Evolutionary conservation across 495 filamentous ascomycete genomes (phyloP).

Genomic region (Penicillium odoratum): DNA sequence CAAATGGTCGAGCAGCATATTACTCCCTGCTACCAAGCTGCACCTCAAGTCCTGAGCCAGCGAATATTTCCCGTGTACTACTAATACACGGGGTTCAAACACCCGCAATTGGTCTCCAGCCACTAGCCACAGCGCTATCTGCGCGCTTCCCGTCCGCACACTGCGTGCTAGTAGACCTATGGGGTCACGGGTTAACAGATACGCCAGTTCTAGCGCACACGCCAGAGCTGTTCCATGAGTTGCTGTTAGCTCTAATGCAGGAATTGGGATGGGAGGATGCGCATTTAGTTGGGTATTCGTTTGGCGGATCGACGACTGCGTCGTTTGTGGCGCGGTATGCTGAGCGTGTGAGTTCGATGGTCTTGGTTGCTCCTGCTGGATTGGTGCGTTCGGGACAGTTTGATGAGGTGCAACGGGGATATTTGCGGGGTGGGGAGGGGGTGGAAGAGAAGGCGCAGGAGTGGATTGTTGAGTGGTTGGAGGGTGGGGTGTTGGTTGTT

Average conservation of each 20-base stretch:
- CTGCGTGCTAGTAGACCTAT: constrained; percentile 35
- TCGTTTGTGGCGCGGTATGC: constrained; percentile 28
- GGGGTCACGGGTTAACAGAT: constrained; percentile 41
- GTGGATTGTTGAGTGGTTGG: constrained; percentile 37
- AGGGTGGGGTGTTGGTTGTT: constrained; percentile 37
- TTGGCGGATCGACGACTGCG: constrained; percentile 34
- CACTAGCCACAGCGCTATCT: constrained; percentile 30
- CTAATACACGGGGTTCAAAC: constrained; percentile 41
- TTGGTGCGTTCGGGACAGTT: constrained; percentile 22
- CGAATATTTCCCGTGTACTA: constrained; percentile 23
- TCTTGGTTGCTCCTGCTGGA: constrained; percentile 39
- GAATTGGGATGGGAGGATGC: constrained; percentile 30
- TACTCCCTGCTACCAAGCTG: constrained; percentile 25
- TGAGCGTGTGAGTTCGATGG: constrained; percentile 28
- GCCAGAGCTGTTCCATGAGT: constrained; percentile 27
- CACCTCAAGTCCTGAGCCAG: neutral
- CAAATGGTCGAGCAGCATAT: constrained; percentile 34
- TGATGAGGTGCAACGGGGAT: constrained; percentile 18
- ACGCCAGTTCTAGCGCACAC: constrained; percentile 32
- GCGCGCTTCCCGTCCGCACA: constrained; percentile 33
- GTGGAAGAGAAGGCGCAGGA: constrained; percentile 28
- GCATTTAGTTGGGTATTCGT: constrained; percentile 41
- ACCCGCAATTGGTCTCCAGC: constrained; percentile 36
- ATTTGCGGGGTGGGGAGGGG: constrained; percentile 29
- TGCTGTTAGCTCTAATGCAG: constrained; percentile 25